Conservation (phyloP, 2,329 filamentous ascomycete species). For the Ceratocystiopsis sp. region DNA sequence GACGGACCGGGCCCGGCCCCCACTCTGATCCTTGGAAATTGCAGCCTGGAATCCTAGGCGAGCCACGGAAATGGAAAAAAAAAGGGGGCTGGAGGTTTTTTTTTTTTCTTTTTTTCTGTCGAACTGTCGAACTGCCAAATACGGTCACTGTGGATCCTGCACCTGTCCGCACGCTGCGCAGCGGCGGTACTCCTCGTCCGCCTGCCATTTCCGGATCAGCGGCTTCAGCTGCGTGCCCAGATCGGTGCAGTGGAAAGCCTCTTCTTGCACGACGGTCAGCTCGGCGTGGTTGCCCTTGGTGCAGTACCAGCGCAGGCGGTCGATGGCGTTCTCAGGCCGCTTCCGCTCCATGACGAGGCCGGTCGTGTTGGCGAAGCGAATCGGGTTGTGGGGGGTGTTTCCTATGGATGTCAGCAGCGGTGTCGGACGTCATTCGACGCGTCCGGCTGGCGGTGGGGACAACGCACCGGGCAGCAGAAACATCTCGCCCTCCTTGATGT, state of each 20-base stretch:
- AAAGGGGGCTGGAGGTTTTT: no score
- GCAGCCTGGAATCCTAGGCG: no score
- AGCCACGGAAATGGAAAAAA: no score
- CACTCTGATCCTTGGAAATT: no score
- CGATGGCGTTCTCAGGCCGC: slow-evolving; percentile 49
- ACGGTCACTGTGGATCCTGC: not conserved
- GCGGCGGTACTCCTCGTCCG: slow-evolving; percentile 44
- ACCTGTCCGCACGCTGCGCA: slow-evolving; percentile 61
- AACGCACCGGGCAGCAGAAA: not conserved
- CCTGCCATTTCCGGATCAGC: slow-evolving; percentile 67
- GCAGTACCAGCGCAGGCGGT: slow-evolving; percentile 57
- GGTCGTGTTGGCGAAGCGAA: slow-evolving; percentile 80
- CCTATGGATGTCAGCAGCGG: slow-evolving; percentile 6
- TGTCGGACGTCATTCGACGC: no score
- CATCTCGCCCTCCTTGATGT: slow-evolving; percentile 1
- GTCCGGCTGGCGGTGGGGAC: no score
- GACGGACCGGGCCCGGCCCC: no score
- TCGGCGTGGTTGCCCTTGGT: slow-evolving; percentile 31
- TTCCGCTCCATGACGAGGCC: slow-evolving; percentile 82
- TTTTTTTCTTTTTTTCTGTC: no score
- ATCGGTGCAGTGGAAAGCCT: slow-evolving; percentile 70
- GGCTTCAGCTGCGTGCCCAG: slow-evolving; percentile 85
- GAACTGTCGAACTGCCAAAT: no score
- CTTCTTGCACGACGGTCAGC: slow-evolving; percentile 57
- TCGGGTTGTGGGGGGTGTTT: slow-evolving; percentile 41